These are phyloP conservation scores for Dendrocalamus sinicus DNA, from an alignment of 176 grass and related monocot species.

Conservation along the genomic window DNA sequence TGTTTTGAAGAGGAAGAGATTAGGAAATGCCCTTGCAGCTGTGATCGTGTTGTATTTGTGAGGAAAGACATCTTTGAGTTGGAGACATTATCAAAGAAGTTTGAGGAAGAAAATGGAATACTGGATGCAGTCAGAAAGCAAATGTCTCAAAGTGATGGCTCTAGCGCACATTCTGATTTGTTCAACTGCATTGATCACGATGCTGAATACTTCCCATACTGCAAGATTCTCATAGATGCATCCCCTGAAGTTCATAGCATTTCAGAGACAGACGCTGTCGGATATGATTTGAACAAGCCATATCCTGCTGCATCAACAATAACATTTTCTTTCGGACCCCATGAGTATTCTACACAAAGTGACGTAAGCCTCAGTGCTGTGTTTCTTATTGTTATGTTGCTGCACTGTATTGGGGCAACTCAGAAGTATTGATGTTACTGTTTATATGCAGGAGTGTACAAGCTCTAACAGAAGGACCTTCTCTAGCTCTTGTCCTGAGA, in stretches of 20 bases:
- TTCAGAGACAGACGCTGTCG: constrained; percentile 42
- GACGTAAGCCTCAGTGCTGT: constrained; percentile 54
- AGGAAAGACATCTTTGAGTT: constrained; percentile 77
- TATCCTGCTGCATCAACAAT: constrained; percentile 59
- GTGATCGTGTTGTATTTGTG: constrained; percentile 64
- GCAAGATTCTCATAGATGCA: constrained; percentile 46
- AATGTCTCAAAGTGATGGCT: constrained; percentile 31
- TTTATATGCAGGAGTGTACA: constrained; percentile 63
- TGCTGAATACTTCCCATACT: constrained; percentile 49
- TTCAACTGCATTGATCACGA: constrained; percentile 41
- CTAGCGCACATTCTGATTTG: constrained; percentile 34
- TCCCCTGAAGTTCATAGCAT: constrained; percentile 40
- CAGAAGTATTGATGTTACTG: constrained; percentile 30
- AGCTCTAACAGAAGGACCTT: constrained; percentile 52
- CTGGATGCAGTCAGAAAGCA: constrained; percentile 45
- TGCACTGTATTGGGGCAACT: constrained; percentile 14
- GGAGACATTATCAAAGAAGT: constrained; percentile 63
- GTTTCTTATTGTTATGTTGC: constrained; percentile 34
- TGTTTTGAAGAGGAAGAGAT: constrained; percentile 77
- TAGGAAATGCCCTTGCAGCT: constrained; percentile 64
- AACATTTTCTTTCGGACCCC: constrained; percentile 47
- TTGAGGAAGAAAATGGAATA: constrained; percentile 58
- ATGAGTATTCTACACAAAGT: constrained; percentile 56
- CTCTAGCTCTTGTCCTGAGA: constrained; percentile 44
- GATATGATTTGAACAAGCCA: constrained; percentile 60